Evolutionary conservation across 331 rosid genomes (phyloP).

Genomic region (Malus hybrid): DNA sequence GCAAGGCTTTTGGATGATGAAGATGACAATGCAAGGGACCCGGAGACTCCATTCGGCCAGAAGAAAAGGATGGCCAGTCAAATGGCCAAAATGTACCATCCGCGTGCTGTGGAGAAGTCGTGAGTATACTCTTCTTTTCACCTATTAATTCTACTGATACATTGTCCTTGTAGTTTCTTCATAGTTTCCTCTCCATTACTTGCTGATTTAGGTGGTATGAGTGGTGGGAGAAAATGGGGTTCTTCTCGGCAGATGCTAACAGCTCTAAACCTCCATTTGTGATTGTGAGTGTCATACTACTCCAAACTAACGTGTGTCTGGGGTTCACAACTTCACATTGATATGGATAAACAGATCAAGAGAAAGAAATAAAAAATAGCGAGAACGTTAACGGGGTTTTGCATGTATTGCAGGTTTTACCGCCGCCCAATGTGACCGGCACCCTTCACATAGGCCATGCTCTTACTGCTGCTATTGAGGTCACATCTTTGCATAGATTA

Average conservation of each 20-base stretch:
- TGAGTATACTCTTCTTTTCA: conserved; percentile 27
- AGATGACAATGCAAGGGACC: conserved; percentile 81
- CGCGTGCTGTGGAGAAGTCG: conserved; percentile 77
- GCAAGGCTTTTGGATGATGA: conserved; percentile 34
- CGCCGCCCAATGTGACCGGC: conserved; percentile 96
- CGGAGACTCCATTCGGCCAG: conserved; percentile 61
- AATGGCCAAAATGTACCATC: conserved; percentile 75
- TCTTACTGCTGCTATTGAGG: conserved; percentile 96
- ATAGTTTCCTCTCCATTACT: conserved; percentile 7
- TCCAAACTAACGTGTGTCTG: background rate
- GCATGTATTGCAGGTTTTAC: conserved; percentile 59
- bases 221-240: conserved; percentile 87
- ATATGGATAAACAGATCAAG: background rate
- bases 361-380: background rate
- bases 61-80: conserved; percentile 66
- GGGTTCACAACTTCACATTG: background rate
- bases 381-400: too few relatives aligned
- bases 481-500: conserved; percentile 39
- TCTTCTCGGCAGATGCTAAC: conserved; percentile 66
- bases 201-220: conserved; percentile 67
- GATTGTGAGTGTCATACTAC: conserved; percentile 49
- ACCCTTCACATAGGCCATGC: conserved; percentile 97
- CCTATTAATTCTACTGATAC: background rate
- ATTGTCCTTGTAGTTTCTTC: background rate
- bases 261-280: conserved; percentile 83